These are phyloP conservation scores for Talaromyces albobiverticillius DNA, from an alignment of 2,329 filamentous ascomycete genomes.

Conservation along the genomic window DNA sequence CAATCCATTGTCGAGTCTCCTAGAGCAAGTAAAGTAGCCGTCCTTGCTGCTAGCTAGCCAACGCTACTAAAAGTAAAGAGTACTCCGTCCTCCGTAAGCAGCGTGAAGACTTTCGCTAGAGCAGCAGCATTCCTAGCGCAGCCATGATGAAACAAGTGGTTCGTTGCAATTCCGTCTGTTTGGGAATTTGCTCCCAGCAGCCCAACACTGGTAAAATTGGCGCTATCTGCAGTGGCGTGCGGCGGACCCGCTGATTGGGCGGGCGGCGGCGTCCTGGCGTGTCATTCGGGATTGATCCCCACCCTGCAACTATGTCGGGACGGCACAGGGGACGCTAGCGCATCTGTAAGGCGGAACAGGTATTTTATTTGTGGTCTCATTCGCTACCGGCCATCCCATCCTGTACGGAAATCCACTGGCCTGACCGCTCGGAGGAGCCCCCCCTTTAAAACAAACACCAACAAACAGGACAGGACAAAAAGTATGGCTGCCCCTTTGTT, in stretches of 20 bases:
- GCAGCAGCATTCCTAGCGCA: neutral
- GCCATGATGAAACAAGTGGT: conserved; percentile 15
- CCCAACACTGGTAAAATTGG: neutral
- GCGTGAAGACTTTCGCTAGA: neutral
- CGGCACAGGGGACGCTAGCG: conserved; percentile 2
- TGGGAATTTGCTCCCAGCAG: conserved; percentile 8
- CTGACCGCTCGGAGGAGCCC: too few species aligned
- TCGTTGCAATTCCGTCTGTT: conserved; percentile 11
- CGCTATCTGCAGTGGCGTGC: neutral
- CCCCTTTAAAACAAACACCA: neutral
- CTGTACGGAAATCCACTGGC: too few species aligned
- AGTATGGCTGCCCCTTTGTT: conserved; percentile 1
- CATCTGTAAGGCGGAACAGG: neutral
- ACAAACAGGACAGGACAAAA: too few species aligned
- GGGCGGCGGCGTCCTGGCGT: neutral
- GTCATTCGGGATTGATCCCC: conserved; percentile 11
- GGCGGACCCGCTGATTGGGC: neutral
- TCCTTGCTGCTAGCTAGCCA: too few species aligned
- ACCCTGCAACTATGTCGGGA: conserved; percentile 3
- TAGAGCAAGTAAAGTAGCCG: too few species aligned
- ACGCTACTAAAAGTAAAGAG: too few species aligned
- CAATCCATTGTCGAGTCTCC: too few species aligned
- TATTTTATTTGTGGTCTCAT: conserved; percentile 5
- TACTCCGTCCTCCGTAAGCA: neutral
- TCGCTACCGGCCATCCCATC: neutral